Conservation (phyloP, 768 basidiomycete species). For the Leccinum subgranulosum region DNA sequence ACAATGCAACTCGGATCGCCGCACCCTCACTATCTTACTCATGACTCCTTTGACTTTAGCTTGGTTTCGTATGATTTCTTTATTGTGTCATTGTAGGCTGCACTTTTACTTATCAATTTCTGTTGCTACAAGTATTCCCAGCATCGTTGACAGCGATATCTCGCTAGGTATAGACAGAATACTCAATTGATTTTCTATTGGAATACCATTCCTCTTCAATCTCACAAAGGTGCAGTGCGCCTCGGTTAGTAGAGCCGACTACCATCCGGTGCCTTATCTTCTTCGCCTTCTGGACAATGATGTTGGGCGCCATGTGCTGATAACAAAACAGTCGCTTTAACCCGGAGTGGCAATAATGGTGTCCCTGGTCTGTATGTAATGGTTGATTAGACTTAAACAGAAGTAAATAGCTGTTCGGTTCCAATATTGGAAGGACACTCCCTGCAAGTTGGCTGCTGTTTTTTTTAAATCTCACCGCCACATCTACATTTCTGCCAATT, state of each 20-base stretch:
- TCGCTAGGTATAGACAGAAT: slow-evolving; percentile 26
- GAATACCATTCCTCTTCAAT: slow-evolving; percentile 1
- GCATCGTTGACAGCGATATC: slow-evolving; percentile 25
- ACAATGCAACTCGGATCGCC: slow-evolving; percentile 18
- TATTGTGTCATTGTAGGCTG: slow-evolving; percentile 25
- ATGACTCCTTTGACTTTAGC: slow-evolving; percentile 10
- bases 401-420: slow-evolving; percentile 19
- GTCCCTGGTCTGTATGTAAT: neutral
- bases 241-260: neutral
- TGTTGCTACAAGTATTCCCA: slow-evolving; percentile 32
- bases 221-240: neutral
- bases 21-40: slow-evolving; percentile 19
- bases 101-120: slow-evolving; percentile 27
- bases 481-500: neutral
- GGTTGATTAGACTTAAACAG: slow-evolving; percentile 25
- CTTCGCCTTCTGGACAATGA: too few relatives aligned
- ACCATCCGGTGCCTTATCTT: neutral
- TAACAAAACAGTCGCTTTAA: neutral
- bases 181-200: slow-evolving; percentile 15
- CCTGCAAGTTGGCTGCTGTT: neutral
- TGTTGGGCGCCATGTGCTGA: neutral
- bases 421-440: neutral
- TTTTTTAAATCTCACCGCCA: neutral
- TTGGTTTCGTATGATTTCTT: slow-evolving; percentile 24
- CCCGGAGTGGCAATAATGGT: neutral